Conservation (phyloP, 2,329 filamentous ascomycete species). For the Pleoardoris graminearum region DNA sequence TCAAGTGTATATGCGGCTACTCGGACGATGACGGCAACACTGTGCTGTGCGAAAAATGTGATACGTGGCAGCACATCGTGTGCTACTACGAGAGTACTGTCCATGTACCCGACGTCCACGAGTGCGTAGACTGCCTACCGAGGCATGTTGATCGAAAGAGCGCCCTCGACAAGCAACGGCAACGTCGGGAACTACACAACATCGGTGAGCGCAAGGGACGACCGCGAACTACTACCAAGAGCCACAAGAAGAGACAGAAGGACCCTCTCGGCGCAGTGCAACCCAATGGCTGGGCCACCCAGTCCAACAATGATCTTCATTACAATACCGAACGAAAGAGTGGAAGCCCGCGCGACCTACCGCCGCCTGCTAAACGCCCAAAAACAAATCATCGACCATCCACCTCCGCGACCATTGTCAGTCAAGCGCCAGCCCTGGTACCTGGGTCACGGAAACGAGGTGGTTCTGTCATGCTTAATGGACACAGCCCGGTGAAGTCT, state of each 20-base stretch:
- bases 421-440: constrained; percentile 66
- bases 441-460: constrained; percentile 65
- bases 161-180: constrained; percentile 72
- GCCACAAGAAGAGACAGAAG: constrained; percentile 85
- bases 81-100: constrained; percentile 84
- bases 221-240: constrained; percentile 76
- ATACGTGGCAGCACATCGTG: constrained; percentile 97
- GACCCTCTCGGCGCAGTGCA: constrained; percentile 62
- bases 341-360: constrained; percentile 56
- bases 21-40: constrained; percentile 96
- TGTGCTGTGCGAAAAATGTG: constrained; percentile 92
- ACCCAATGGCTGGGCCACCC: constrained; percentile 66
- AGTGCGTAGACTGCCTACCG: constrained; percentile 86
- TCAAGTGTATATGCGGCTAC: constrained; percentile 96
- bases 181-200: constrained; percentile 62
- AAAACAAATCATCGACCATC: constrained; percentile 82
- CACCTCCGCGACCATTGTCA: constrained; percentile 72
- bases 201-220: constrained; percentile 67
- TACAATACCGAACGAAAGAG: constrained; percentile 52
- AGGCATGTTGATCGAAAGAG: constrained; percentile 71
- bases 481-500: constrained; percentile 75
- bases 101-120: constrained; percentile 76
- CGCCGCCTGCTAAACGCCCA: constrained; percentile 73
- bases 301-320: constrained; percentile 61
- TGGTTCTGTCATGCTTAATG: constrained; percentile 61